These are phyloP conservation scores for Crucihimalaya himalaica DNA, from an alignment of 345 rosid species.

Conservation along the genomic window DNA sequence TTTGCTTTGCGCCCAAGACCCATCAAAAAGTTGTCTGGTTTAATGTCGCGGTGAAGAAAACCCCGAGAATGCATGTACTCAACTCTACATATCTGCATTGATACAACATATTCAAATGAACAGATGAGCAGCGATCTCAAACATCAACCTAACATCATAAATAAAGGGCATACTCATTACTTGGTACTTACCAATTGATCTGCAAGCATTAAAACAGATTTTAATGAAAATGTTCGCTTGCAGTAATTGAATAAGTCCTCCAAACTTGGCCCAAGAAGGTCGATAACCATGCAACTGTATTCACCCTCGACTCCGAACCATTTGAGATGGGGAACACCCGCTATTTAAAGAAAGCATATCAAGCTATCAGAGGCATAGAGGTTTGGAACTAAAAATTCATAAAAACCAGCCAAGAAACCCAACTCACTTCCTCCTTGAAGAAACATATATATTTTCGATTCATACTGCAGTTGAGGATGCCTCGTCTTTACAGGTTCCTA, in stretches of 20 bases:
- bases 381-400: background rate
- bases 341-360: conserved; percentile 40
- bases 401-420: conserved; percentile 14
- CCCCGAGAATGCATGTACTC: conserved; percentile 95
- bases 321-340: conserved; percentile 87
- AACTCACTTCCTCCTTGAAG: conserved; percentile 95
- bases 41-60: conserved; percentile 95
- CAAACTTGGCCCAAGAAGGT: conserved; percentile 93
- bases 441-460: conserved; percentile 81
- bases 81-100: conserved; percentile 72
- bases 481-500: conserved; percentile 90
- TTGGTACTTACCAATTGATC: conserved; percentile 74
- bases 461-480: conserved; percentile 91
- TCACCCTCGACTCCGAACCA: conserved; percentile 92
- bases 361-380: background rate
- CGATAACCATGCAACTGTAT: conserved; percentile 87
- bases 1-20: conserved; percentile 93
- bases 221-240: conserved; percentile 72
- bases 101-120: conserved; percentile 15
- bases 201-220: conserved; percentile 90
- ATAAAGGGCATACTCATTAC: conserved; percentile 27
- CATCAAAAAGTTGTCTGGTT: conserved; percentile 98
- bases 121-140: background rate
- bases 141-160: conserved; percentile 6
- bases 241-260: conserved; percentile 90